Evolutionary conservation across 345 rosid species (phyloP).

Genomic region (Cardamine occulta): DNA sequence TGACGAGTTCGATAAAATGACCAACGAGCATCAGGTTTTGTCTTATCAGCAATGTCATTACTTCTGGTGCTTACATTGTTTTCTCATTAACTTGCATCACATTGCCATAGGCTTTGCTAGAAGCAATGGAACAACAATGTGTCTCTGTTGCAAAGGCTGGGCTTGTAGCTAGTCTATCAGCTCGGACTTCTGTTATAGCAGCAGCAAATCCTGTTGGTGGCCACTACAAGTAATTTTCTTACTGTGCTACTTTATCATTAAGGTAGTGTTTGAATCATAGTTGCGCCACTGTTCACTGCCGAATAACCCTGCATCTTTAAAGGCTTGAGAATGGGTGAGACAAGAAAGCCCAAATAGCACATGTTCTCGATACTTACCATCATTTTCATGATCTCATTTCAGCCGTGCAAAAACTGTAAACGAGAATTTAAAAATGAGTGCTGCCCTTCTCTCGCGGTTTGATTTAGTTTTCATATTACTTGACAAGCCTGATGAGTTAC

Average conservation of each 20-base stretch:
- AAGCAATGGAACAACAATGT: conserved; percentile 99
- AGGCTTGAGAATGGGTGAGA: conserved; percentile 19
- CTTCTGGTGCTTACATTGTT: conserved; percentile 35
- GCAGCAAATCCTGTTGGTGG: conserved; percentile 99
- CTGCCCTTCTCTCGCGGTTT: conserved; percentile 94
- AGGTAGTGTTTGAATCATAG: conserved; percentile 20
- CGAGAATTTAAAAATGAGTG: conserved; percentile 95
- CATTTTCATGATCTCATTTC: conserved; percentile 52
- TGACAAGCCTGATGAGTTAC: conserved; percentile 91
- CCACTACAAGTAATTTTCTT: conserved; percentile 79
- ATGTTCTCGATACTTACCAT: conserved; percentile 18
- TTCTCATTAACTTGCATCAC: conserved; percentile 37
- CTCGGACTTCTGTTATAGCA: conserved; percentile 94
- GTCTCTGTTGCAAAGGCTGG: conserved; percentile 99
- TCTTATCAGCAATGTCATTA: conserved; percentile 19
- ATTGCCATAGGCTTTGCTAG: conserved; percentile 77
- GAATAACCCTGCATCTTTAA: conserved; percentile 20
- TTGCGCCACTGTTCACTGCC: conserved; percentile 5
- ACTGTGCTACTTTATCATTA: conserved; percentile 18
- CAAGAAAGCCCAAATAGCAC: conserved; percentile 1
- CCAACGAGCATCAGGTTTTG: conserved; percentile 91
- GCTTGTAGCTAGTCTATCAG: conserved; percentile 93
- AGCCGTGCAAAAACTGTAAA: conserved; percentile 99
- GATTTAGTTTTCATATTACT: conserved; percentile 97
- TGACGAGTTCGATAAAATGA: conserved; percentile 98